These are phyloP conservation scores for Colletotrichum coccodes DNA, from an alignment of 2,329 filamentous ascomycete genomes.

Conservation along the genomic window DNA sequence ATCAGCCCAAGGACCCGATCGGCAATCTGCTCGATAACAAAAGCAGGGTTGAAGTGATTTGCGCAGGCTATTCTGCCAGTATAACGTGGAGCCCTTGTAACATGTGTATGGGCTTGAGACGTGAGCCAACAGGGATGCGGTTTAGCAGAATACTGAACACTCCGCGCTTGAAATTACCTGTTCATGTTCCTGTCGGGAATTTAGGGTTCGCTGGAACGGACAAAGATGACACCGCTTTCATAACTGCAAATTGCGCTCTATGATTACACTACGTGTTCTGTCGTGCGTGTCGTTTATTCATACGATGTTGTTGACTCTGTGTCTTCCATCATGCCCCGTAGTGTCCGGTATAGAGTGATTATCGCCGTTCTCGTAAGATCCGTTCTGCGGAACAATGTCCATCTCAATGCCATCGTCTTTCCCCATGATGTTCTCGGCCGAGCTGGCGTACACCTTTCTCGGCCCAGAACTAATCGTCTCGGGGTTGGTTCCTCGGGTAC, in stretches of 20 bases:
- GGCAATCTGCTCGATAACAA: neutral
- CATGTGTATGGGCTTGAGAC: neutral
- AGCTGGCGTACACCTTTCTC: constrained; percentile 4
- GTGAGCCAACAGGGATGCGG: neutral
- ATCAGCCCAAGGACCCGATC: neutral
- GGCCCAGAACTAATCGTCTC: constrained; percentile 6
- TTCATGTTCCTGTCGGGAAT: too few species aligned
- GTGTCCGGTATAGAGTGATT: neutral
- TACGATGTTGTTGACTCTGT: neutral
- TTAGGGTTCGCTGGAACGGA: neutral
- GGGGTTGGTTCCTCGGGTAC: neutral
- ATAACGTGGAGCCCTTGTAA: neutral
- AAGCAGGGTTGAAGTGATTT: neutral
- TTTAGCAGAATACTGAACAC: neutral
- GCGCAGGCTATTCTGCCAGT: neutral
- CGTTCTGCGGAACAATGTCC: constrained; percentile 4
- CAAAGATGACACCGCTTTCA: too few species aligned
- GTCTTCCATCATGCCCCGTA: neutral
- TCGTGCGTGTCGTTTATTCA: neutral
- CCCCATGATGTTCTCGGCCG: constrained; percentile 9
- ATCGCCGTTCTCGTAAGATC: neutral
- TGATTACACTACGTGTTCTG: neutral
- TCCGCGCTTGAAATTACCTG: neutral
- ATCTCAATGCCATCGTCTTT: constrained; percentile 19
- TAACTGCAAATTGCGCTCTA: too few species aligned